These are phyloP conservation scores for Maudiozyma pseudohumilis DNA, from an alignment of 805 yeast genomes.

Conservation along the genomic window DNA sequence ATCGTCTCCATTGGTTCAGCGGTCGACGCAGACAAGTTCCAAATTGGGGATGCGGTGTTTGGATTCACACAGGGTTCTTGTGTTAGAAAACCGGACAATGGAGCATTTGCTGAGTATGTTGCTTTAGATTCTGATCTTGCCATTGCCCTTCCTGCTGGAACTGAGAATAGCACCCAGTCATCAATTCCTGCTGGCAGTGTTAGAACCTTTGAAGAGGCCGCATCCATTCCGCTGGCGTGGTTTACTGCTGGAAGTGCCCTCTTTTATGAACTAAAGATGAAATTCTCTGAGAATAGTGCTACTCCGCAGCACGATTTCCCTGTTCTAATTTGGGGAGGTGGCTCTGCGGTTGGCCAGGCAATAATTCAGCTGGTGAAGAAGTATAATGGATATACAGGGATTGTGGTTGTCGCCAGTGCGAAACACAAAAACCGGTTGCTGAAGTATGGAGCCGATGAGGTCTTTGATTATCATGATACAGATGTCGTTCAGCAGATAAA, in stretches of 20 bases:
- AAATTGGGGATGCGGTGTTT: constrained; percentile 47
- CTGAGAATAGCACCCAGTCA: constrained; percentile 13
- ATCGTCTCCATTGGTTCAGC: constrained; percentile 41
- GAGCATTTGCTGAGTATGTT: constrained; percentile 51
- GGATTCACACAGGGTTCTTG: constrained; percentile 49
- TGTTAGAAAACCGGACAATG: constrained; percentile 34
- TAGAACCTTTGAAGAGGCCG: constrained; percentile 55
- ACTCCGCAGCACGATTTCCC: constrained; percentile 28
- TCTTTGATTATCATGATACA: constrained; percentile 37
- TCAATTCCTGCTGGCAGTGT: constrained; percentile 31
- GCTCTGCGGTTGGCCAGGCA: constrained; percentile 48
- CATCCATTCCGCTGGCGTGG: constrained; percentile 46
- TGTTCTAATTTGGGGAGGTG: constrained; percentile 55
- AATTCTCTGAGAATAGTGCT: constrained; percentile 14
- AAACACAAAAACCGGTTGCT: constrained; percentile 35
- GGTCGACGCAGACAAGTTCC: constrained; percentile 25
- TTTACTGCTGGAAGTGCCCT: constrained; percentile 39
- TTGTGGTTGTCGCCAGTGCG: constrained; percentile 42
- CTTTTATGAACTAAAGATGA: constrained; percentile 28
- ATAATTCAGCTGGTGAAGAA: constrained; percentile 41
- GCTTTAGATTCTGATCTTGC: constrained; percentile 19
- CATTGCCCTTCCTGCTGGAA: constrained; percentile 10
- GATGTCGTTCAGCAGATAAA: constrained; percentile 38
- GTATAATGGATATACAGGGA: constrained; percentile 30
- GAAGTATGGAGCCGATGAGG: constrained; percentile 29